A percentile compares a stretch with the other conserved stretches of the same genome.
These are phyloP conservation scores for Rhodotorula sp. DNA, from an alignment of 1,284 basidiomycete genomes.

Conservation along the genomic window DNA sequence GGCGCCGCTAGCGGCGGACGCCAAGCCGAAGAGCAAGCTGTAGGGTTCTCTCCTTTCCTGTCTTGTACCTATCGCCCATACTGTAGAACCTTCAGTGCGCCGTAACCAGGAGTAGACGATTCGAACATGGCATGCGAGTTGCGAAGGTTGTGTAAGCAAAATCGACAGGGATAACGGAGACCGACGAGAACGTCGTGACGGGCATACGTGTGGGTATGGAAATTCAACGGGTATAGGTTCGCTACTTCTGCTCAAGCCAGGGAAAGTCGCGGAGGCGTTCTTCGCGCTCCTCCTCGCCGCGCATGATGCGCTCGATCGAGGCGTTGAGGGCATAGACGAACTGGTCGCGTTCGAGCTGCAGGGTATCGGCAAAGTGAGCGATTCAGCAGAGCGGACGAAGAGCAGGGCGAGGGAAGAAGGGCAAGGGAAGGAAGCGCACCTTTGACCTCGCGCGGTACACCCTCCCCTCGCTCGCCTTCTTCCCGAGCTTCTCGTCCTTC, in stretches of 20 bases:
- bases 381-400: background rate
- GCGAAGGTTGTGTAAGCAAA: too few species aligned
- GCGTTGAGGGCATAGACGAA: slow-evolving; percentile 44
- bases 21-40: slow-evolving; percentile 46
- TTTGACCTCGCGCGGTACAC: slow-evolving; percentile 42
- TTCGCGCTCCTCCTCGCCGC: slow-evolving; percentile 37
- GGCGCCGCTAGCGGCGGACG: slow-evolving; percentile 35
- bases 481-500: slow-evolving; percentile 22
- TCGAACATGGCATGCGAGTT: background rate
- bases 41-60: background rate
- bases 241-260: slow-evolving; percentile 24
- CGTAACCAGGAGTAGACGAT: background rate
- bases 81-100: background rate
- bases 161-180: background rate
- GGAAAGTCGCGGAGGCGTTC: slow-evolving; percentile 36
- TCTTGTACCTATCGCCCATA: background rate
- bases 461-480: slow-evolving; percentile 18
- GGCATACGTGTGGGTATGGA: background rate
- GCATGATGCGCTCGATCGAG: slow-evolving; percentile 33
- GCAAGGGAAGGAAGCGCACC: slow-evolving; percentile 26
- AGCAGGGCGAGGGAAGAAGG: background rate
- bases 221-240: too few species aligned
- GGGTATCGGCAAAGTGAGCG: background rate
- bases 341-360: slow-evolving; percentile 37
- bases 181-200: too few species aligned